Evolutionary conservation across 2,329 filamentous ascomycete species (phyloP).

Genomic region (Xylariaceae sp.): DNA sequence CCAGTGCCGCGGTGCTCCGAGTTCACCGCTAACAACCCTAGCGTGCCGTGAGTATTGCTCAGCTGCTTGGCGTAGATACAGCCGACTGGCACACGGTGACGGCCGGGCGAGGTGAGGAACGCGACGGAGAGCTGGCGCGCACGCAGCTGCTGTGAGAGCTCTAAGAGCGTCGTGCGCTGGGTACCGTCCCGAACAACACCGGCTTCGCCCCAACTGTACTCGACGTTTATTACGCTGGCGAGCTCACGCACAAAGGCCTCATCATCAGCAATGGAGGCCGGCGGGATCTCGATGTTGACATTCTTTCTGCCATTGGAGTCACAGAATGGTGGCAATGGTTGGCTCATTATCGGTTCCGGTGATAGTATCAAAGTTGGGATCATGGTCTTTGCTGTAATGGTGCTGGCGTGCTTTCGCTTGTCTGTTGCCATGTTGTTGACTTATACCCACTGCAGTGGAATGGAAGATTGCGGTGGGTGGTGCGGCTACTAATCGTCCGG

Average conservation of each 20-base stretch:
- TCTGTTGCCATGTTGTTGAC: neutral
- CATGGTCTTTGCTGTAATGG: neutral
- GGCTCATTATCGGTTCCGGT: constrained; percentile 2
- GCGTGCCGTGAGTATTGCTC: constrained; percentile 2
- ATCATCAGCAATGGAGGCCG: constrained; percentile 5
- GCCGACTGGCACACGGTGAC: constrained; percentile 1
- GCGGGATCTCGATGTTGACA: constrained; percentile 16
- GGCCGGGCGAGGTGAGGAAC: neutral
- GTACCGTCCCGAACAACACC: constrained; percentile 14
- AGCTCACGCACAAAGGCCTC: constrained; percentile 3
- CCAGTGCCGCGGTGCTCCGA: constrained; percentile 11
- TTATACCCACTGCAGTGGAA: neutral
- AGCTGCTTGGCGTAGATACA: constrained; percentile 7
- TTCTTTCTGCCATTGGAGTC: neutral
- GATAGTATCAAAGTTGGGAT: neutral
- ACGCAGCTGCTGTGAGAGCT: constrained; percentile 5
- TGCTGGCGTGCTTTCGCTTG: neutral
- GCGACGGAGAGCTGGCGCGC: constrained; percentile 11
- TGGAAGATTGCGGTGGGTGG: neutral
- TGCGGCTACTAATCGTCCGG: neutral
- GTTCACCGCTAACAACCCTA: constrained; percentile 6
- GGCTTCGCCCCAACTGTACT: constrained; percentile 13
- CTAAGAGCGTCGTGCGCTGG: neutral
- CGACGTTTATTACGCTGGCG: constrained; percentile 2
- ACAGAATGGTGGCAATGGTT: neutral